Percentiles rank a stretch among this genome's conserved stretches.
Evolutionary conservation across 1,284 basidiomycete species (phyloP).

Genomic region (Ustilago sp.): DNA sequence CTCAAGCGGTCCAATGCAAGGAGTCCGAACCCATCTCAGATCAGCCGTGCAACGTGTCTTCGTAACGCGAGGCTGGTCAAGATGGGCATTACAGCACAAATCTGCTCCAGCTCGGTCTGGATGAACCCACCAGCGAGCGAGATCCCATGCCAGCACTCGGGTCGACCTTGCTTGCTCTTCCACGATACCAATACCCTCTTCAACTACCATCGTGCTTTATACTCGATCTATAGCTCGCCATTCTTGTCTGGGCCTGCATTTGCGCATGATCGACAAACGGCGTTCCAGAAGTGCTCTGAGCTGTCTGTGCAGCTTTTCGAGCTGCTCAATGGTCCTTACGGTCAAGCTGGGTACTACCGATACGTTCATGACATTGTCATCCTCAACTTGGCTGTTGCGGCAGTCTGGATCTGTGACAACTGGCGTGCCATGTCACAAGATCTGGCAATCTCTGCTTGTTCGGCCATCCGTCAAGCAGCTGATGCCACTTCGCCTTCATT

Average conservation of each 20-base stretch:
- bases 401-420: constrained; percentile 55
- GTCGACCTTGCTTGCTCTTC: constrained; percentile 49
- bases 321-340: constrained; percentile 47
- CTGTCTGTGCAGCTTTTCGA: constrained; percentile 51
- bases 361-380: constrained; percentile 56
- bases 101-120: constrained; percentile 38
- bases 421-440: constrained; percentile 54
- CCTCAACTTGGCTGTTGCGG: constrained; percentile 51
- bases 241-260: constrained; percentile 36
- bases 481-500: constrained; percentile 47
- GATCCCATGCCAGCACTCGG: constrained; percentile 51
- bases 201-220: constrained; percentile 54
- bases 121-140: constrained; percentile 51
- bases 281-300: constrained; percentile 51
- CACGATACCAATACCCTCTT: constrained; percentile 54
- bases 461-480: constrained; percentile 47
- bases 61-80: constrained; percentile 53
- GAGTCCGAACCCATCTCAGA: constrained; percentile 37
- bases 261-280: constrained; percentile 41
- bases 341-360: constrained; percentile 49
- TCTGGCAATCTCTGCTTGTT: constrained; percentile 43
- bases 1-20: constrained; percentile 46
- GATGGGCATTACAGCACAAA: constrained; percentile 53
- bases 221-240: constrained; percentile 52
- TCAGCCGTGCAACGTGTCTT: constrained; percentile 49